Percentiles rank a stretch among this genome's conserved stretches.
Evolutionary conservation across 345 rosid genomes (phyloP).

Genomic region (Brassica carinata): DNA sequence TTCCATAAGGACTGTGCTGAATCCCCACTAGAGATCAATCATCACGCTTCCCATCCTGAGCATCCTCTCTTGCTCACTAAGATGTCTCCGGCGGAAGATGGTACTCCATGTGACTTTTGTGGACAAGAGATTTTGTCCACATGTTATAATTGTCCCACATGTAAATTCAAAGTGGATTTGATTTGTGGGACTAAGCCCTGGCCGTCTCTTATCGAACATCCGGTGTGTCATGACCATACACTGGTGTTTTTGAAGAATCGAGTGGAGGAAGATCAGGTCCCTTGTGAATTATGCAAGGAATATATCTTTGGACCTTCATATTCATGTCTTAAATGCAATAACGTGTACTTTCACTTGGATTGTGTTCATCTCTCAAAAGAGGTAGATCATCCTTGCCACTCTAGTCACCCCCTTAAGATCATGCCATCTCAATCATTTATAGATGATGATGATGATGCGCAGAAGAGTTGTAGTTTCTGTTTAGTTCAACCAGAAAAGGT

Average conservation of each 20-base stretch:
- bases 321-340: constrained; percentile 1
- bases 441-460: not conserved
- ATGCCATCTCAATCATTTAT: not conserved
- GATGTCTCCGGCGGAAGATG: not conserved
- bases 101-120: constrained; percentile 8
- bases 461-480: not conserved
- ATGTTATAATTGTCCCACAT: not conserved
- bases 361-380: not conserved
- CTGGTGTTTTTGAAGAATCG: not conserved
- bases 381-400: constrained; percentile 10
- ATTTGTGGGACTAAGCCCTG: constrained; percentile 1
- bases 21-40: constrained; percentile 16
- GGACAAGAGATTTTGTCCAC: not conserved
- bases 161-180: constrained; percentile 7
- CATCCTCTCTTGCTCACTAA: not conserved
- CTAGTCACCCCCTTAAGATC: constrained; percentile 4
- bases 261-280: not conserved
- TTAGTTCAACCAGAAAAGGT: not conserved
- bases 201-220: not conserved
- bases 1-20: constrained; percentile 20
- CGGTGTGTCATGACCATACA: constrained; percentile 5
- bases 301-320: not conserved
- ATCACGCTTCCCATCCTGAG: constrained; percentile 9
- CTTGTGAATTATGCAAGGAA: constrained; percentile 6
- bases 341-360: not conserved